Evolutionary conservation across 1,284 basidiomycete species (phyloP).

Genomic region (Schizophyllum commune): DNA sequence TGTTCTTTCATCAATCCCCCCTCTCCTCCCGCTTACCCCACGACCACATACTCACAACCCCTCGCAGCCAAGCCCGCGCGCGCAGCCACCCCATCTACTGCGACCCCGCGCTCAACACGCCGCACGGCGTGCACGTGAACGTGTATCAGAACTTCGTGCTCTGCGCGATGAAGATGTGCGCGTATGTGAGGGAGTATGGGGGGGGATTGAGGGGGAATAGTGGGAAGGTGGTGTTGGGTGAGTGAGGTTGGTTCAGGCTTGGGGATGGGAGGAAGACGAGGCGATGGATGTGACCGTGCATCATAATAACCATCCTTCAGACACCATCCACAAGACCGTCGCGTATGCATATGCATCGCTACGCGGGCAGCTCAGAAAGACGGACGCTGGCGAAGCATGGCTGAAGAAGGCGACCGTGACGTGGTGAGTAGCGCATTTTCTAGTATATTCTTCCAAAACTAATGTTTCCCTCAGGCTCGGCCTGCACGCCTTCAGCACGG

Average conservation of each 20-base stretch:
- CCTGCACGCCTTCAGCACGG: constrained; percentile 62
- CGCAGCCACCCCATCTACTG: constrained; percentile 70
- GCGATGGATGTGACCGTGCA: no score
- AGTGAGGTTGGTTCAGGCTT: background rate
- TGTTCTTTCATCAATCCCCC: no score
- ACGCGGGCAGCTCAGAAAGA: constrained; percentile 35
- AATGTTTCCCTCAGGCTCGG: constrained; percentile 58
- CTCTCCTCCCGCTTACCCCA: no score
- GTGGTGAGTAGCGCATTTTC: constrained; percentile 43
- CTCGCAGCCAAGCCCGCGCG: constrained; percentile 52
- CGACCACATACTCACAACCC: no score
- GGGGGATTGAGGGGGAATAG: constrained; percentile 6
- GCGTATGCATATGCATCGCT: constrained; percentile 47
- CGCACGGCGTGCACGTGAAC: constrained; percentile 64
- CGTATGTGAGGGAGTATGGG: constrained; percentile 50
- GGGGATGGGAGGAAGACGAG: constrained; percentile 4
- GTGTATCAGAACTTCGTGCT: constrained; percentile 85
- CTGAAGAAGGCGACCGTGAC: constrained; percentile 45
- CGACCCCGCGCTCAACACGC: constrained; percentile 68
- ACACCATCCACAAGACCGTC: constrained; percentile 51
- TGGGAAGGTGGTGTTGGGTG: constrained; percentile 8
- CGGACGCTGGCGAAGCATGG: constrained; percentile 28
- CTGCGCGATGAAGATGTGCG: constrained; percentile 82
- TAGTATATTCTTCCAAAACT: background rate
- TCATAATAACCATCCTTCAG: constrained; percentile 23